Evolutionary conservation across 768 basidiomycete genomes (phyloP).

Genomic region (Ramaria sp.): DNA sequence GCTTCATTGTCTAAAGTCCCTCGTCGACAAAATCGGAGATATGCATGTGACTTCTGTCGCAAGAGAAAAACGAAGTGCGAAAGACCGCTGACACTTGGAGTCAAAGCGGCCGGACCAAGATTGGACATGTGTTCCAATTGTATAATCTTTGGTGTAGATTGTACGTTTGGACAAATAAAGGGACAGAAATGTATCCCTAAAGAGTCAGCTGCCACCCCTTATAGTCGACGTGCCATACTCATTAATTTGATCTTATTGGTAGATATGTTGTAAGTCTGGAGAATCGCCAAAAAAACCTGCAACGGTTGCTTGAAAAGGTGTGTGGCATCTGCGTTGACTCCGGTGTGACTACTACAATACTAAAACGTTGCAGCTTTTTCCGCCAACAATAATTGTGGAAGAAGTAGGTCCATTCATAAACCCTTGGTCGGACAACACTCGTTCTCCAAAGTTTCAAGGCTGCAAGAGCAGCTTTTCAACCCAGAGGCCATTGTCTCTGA

Average conservation of each 20-base stretch:
- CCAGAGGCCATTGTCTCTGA: neutral
- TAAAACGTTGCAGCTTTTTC: neutral
- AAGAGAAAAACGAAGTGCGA: neutral
- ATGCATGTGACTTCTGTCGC: neutral
- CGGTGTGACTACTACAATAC: neutral
- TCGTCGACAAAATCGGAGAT: neutral
- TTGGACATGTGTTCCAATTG: slow-evolving; percentile 8
- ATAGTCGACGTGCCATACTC: neutral
- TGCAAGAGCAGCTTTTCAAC: neutral
- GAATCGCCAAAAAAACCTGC: neutral
- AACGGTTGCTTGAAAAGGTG: neutral
- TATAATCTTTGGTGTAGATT: neutral
- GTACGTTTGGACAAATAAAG: slow-evolving; percentile 2
- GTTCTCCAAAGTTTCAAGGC: neutral
- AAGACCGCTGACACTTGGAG: neutral
- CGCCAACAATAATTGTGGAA: neutral
- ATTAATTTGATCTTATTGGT: neutral
- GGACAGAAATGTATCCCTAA: neutral
- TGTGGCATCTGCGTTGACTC: neutral
- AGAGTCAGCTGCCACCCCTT: neutral
- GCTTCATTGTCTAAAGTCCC: too few relatives aligned
- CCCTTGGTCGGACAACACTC: neutral
- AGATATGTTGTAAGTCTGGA: slow-evolving; percentile 2
- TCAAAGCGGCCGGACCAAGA: slow-evolving; percentile 9
- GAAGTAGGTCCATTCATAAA: neutral